Percentiles rank a stretch among this genome's conserved stretches.
Evolutionary conservation across 106 monocot species (phyloP).

Genomic region (Allium cepa): DNA sequence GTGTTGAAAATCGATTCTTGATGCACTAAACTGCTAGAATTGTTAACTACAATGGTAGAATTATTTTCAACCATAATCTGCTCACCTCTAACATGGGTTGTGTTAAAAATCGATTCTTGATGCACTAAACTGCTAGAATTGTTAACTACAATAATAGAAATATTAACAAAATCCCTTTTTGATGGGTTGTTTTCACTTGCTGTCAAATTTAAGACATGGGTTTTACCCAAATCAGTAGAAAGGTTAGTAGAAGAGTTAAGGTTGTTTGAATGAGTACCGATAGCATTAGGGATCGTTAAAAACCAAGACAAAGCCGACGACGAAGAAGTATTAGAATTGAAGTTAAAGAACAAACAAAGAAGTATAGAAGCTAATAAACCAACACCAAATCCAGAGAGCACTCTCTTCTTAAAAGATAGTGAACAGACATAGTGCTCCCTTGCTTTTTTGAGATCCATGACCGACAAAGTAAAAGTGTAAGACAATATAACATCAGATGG

Average conservation of each 20-base stretch:
- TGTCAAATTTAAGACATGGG: background rate
- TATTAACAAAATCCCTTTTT: background rate
- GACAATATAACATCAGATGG: no score
- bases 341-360: background rate
- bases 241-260: no score
- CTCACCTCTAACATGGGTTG: background rate
- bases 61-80: background rate
- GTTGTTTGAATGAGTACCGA: background rate
- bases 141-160: background rate
- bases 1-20: background rate
- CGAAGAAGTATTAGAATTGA: background rate
- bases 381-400: constrained; percentile 5
- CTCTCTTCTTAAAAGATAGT: constrained; percentile 1
- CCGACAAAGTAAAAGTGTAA: background rate
- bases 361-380: constrained; percentile 3
- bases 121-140: background rate
- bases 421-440: background rate
- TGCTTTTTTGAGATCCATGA: constrained; percentile 1
- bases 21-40: background rate
- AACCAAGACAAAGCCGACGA: background rate
- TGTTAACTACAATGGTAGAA: background rate
- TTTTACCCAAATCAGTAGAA: constrained; percentile 1
- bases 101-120: background rate
- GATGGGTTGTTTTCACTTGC: background rate
- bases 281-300: background rate